These are phyloP conservation scores for Ensete glaucum DNA, from an alignment of 176 grass and related monocot genomes.

Conservation along the genomic window DNA sequence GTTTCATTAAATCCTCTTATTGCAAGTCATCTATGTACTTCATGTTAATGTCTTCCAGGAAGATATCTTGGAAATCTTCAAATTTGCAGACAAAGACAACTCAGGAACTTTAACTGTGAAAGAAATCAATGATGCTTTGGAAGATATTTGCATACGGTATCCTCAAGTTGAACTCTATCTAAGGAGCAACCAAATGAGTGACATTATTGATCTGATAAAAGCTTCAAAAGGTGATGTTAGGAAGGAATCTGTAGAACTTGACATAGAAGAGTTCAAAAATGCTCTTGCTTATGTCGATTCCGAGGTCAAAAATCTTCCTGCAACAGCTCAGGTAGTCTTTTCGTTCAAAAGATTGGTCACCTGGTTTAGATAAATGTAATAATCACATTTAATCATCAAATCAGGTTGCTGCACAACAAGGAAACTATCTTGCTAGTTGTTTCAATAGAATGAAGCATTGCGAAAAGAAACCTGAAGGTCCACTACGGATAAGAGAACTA, in stretches of 20 bases:
- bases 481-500: conserved; percentile 46
- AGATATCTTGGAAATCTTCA: conserved; percentile 91
- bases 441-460: conserved; percentile 79
- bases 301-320: conserved; percentile 81
- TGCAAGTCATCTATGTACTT: conserved; percentile 14
- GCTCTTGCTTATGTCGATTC: conserved; percentile 67
- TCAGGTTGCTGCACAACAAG: conserved; percentile 89
- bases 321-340: conserved; percentile 71
- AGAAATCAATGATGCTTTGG: conserved; percentile 85
- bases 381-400: conserved; percentile 4
- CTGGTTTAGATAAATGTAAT: neutral
- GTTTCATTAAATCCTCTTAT: conserved; percentile 2
- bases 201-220: conserved; percentile 64
- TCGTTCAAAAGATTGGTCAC: neutral
- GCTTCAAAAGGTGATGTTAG: conserved; percentile 41
- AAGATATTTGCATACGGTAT: conserved; percentile 82
- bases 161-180: conserved; percentile 93
- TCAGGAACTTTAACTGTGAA: conserved; percentile 94
- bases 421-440: conserved; percentile 70
- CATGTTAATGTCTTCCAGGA: conserved; percentile 40
- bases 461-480: conserved; percentile 78
- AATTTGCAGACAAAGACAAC: conserved; percentile 89
- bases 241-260: conserved; percentile 72
- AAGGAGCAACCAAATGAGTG: conserved; percentile 79
- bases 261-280: conserved; percentile 93